Conservation (phyloP, 495 filamentous ascomycete genomes). For the Aspergillus funiculosus region DNA sequence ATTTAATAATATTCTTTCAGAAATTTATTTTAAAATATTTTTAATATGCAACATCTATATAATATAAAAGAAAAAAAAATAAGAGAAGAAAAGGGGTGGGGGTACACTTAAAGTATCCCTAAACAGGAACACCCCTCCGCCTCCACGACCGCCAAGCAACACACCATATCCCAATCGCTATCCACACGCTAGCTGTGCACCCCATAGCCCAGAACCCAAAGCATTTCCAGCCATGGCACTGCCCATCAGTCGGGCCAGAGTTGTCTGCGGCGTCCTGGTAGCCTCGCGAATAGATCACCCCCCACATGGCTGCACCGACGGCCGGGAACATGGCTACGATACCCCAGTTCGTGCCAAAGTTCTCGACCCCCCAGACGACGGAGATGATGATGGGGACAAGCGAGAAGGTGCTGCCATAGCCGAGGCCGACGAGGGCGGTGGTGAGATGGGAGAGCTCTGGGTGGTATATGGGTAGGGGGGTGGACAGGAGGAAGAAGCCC, state of each 20-base stretch:
- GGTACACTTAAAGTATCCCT: too few species aligned
- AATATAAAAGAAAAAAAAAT: not conserved
- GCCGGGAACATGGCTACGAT: conserved; percentile 90
- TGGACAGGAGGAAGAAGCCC: conserved; percentile 69
- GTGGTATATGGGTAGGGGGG: conserved; percentile 61
- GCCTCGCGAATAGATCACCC: conserved; percentile 69
- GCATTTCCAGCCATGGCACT: conserved; percentile 67
- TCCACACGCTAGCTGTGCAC: conserved; percentile 60
- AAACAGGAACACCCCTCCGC: conserved; percentile 72
- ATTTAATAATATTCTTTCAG: too few species aligned
- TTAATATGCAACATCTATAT: not conserved
- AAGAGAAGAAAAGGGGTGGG: conserved; percentile 1
- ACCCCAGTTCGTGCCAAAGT: conserved; percentile 98
- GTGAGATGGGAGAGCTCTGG: conserved; percentile 70
- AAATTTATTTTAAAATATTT: too few species aligned
- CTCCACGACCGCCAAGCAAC: conserved; percentile 88
- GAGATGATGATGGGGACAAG: conserved; percentile 85
- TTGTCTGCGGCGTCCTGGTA: conserved; percentile 61
- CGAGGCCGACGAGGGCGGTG: conserved; percentile 73
- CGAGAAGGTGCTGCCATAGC: conserved; percentile 88
- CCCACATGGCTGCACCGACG: conserved; percentile 77
- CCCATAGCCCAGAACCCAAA: conserved; percentile 84
- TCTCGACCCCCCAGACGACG: conserved; percentile 96
- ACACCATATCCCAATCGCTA: conserved; percentile 66
- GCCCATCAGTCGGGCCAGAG: conserved; percentile 26